These are phyloP conservation scores for Leccinum broughii DNA, from an alignment of 768 basidiomycete genomes.

Conservation along the genomic window DNA sequence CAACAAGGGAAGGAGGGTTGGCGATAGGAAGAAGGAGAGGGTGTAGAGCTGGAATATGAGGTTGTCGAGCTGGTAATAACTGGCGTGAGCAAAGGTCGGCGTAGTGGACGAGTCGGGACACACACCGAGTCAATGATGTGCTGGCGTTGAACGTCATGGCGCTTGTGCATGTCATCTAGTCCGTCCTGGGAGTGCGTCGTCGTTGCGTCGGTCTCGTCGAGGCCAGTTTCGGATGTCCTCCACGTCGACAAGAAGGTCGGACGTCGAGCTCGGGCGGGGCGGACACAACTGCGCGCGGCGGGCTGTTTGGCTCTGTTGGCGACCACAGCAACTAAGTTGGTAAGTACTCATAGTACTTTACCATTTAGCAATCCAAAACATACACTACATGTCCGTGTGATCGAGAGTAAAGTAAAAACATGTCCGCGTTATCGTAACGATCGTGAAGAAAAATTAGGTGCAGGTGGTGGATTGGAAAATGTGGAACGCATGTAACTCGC, in stretches of 20 bases:
- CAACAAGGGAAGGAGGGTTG: constrained; percentile 46
- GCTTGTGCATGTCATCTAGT: constrained; percentile 56
- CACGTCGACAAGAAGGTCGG: constrained; percentile 7
- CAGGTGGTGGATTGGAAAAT: constrained; percentile 16
- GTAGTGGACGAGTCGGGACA: constrained; percentile 8
- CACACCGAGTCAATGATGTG: constrained; percentile 70
- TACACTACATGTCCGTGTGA: constrained; percentile 2
- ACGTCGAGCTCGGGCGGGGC: background rate
- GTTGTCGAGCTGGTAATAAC: constrained; percentile 55
- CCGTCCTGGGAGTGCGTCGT: constrained; percentile 17
- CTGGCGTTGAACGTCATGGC: constrained; percentile 64
- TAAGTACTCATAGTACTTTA: background rate
- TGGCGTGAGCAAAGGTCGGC: constrained; percentile 15
- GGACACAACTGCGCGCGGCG: background rate
- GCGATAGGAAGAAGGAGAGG: constrained; percentile 76
- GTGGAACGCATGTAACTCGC: constrained; percentile 24
- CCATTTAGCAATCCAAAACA: background rate
- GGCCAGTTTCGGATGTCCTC: background rate
- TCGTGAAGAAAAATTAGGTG: constrained; percentile 6
- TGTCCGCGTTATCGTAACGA: constrained; percentile 11
- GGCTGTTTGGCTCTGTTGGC: constrained; percentile 34
- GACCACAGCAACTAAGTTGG: background rate
- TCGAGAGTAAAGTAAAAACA: background rate
- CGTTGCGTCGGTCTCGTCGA: constrained; percentile 14
- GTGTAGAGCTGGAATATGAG: constrained; percentile 72